Conservation (phyloP, 1,139 yeast genomes). For the Kluyveromyces sp. region DNA sequence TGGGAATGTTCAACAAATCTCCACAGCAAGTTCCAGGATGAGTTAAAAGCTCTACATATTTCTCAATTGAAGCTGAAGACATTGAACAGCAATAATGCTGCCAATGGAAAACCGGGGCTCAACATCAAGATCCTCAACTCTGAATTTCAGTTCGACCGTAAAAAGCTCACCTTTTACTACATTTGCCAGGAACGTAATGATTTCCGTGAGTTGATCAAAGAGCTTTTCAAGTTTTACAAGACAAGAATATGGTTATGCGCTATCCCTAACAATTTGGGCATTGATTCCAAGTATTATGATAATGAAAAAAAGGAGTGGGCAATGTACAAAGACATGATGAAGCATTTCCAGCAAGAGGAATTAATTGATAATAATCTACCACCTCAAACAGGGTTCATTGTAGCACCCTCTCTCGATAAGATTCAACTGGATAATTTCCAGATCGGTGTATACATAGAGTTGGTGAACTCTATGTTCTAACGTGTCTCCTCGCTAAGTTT, state of each 20-base stretch:
- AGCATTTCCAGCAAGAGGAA: constrained; percentile 25
- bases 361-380: constrained; percentile 19
- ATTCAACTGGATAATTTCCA: constrained; percentile 30
- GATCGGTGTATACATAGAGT: constrained; percentile 34
- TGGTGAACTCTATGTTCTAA: constrained; percentile 23
- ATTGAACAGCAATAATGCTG: constrained; percentile 15
- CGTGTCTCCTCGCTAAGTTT: neutral
- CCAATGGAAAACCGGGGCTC: constrained; percentile 10
- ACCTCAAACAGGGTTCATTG: constrained; percentile 22
- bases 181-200: constrained; percentile 68
- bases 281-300: constrained; percentile 28
- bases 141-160: constrained; percentile 92
- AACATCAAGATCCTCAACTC: constrained; percentile 56
- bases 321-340: constrained; percentile 29
- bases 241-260: constrained; percentile 98
- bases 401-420: constrained; percentile 24
- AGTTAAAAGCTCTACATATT: constrained; percentile 40
- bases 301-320: constrained; percentile 23
- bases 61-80: constrained; percentile 33
- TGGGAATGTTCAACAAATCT: constrained; percentile 34
- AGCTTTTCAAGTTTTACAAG: constrained; percentile 85
- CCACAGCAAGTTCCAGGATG: constrained; percentile 36
- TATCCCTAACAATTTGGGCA: constrained; percentile 38
- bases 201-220: constrained; percentile 86
- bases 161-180: constrained; percentile 88